Evolutionary conservation across 495 filamentous ascomycete species (phyloP), one percentile per base, ranked within the genome.

Genomic region (Hyaloscypha finlandica): DNA sequence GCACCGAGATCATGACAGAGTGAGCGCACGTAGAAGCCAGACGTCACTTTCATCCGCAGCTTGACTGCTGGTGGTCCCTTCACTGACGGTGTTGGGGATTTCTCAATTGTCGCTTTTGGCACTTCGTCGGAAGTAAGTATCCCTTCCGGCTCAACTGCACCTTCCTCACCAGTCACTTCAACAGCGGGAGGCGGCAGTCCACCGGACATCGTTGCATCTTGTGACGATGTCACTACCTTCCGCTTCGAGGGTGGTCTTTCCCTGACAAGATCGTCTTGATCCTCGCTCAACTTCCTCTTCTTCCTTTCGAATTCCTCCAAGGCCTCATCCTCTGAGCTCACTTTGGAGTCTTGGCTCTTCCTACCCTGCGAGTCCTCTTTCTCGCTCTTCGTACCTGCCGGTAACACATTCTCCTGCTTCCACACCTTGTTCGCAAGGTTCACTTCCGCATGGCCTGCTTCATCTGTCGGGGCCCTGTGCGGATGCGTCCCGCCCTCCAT

Each of bases 21-120:
- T 39, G 90, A 94, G 63, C 95, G 91, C 51, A 99, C 95, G 78
- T 99, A 99, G 82, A 98, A 99, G 52, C 95, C 95, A 4, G 93
- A 97, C 5, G 93, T 89, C 51, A 97, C 95, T 1, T 90, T 96
- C 91, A 99, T 92, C 63, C 88, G 86, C 59, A 99, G 85, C 74
- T 85, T 90, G 51, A 87, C 89, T 8, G 93, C 94, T 2, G 92
- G 86, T 8, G 90, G 87, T 8, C 81, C 83, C 70, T 70, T 67
- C 3, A 63, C 20, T 9, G 37, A 16, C 20, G 66, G 53, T 35
- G 56, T 61, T 4, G 42, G 42, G 42, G 42, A 48, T 12, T 48
- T 48, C 42, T 48, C 42, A 6, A 48, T 42, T 54, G 67, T 16
- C 25, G 55, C 55, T 20, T 29, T 33, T 32, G 53, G 53, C 12